Evolutionary conservation across 225 moss, liverwort and hornwort species (phyloP).

Genomic region (Anthoceros angustus): DNA sequence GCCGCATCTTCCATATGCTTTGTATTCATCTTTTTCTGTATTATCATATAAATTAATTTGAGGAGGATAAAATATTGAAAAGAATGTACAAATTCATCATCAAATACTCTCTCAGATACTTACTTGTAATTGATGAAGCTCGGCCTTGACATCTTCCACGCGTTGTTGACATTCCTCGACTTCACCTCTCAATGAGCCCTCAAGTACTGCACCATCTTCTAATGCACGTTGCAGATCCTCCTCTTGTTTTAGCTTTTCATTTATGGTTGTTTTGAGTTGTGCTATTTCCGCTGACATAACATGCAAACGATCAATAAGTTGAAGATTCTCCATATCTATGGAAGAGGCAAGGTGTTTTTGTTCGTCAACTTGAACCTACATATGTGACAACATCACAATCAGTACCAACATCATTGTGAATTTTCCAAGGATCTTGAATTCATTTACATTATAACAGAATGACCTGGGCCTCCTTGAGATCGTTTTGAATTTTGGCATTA

Average conservation of each 20-base stretch:
- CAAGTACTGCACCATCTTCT: constrained; percentile 72
- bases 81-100: not conserved
- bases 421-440: not conserved
- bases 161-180: constrained; percentile 70
- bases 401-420: not conserved
- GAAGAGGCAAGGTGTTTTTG: constrained; percentile 91
- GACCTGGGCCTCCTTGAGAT: constrained; percentile 84
- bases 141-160: constrained; percentile 59
- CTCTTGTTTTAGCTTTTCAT: constrained; percentile 71
- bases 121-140: constrained; percentile 71
- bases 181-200: constrained; percentile 87
- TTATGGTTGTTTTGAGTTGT: constrained; percentile 54
- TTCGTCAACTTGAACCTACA: constrained; percentile 34
- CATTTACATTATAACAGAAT: not conserved
- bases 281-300: constrained; percentile 96
- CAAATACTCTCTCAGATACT: not conserved
- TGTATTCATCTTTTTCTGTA: constrained; percentile 83
- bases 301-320: constrained; percentile 92
- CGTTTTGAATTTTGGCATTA: constrained; percentile 76
- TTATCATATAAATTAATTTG: not conserved
- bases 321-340: constrained; percentile 92
- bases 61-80: not conserved
- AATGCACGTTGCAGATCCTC: constrained; percentile 72
- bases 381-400: not conserved
- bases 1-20: constrained; percentile 93